phyloP scores from a whole-genome alignment of 768 basidiomycete genomes.

The Boletus rubroflammeus region DNA sequence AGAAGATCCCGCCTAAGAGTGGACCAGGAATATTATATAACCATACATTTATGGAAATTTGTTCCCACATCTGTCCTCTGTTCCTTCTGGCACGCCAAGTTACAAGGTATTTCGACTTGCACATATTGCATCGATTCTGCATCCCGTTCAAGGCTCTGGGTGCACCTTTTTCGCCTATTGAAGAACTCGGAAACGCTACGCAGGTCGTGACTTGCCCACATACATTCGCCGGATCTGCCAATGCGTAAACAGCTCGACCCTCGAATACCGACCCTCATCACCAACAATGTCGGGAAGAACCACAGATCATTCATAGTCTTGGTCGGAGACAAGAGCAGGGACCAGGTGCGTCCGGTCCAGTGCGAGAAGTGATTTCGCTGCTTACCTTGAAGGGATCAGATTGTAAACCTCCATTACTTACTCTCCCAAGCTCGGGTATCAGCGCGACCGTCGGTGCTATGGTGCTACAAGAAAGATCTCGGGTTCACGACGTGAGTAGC shows the following conservation, averaged over 20 bases:
- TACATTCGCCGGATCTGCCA: not conserved
- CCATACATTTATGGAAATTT: not conserved
- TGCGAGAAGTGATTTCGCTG: not conserved
- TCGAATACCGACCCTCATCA: constrained; percentile 88
- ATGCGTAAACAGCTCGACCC: constrained; percentile 92
- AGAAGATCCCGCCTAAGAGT: not conserved
- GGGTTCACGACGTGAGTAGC: constrained; percentile 83
- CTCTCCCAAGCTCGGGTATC: constrained; percentile 89
- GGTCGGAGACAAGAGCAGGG: constrained; percentile 89
- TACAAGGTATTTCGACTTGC: not conserved
- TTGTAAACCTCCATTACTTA: constrained; percentile 94
- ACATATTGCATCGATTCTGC: not conserved
- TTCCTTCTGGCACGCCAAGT: not conserved
- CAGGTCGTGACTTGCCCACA: not conserved
- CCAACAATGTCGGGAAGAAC: constrained; percentile 89
- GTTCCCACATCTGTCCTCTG: not conserved
- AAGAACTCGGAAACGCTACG: not conserved
- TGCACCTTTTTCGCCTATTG: too few species aligned
- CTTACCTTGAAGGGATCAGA: constrained; percentile 37
- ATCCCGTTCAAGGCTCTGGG: not conserved
- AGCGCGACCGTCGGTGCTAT: constrained; percentile 86
- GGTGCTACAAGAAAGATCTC: constrained; percentile 99
- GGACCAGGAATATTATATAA: not conserved
- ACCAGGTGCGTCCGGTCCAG: constrained; percentile 59
- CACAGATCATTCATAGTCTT: constrained; percentile 95